Evolutionary conservation across 129 eudicot species (phyloP).

Genomic region (Rutidosis leptorrhynchoides): DNA sequence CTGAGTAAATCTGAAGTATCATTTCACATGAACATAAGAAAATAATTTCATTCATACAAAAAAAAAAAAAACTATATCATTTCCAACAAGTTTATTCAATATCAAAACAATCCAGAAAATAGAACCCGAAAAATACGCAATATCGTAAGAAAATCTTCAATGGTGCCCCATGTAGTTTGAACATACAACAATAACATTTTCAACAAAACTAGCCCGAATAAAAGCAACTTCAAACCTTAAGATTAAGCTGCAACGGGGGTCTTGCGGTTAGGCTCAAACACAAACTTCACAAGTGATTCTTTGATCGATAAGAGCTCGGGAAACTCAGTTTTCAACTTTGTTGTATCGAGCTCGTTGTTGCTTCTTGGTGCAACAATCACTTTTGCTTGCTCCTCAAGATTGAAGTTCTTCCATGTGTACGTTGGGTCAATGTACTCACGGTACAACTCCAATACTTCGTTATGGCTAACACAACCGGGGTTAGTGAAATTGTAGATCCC

Average conservation of each 20-base stretch:
- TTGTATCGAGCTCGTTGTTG: conserved; percentile 72
- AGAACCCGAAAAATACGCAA: conserved; percentile 13
- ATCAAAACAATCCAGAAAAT: conserved; percentile 12
- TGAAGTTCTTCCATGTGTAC: conserved; percentile 62
- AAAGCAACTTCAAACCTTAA: conserved; percentile 10
- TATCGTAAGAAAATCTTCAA: conserved; percentile 10
- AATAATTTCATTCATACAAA: background rate
- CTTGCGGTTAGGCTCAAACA: conserved; percentile 55
- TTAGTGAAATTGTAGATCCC: conserved; percentile 76
- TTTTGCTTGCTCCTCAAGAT: conserved; percentile 69
- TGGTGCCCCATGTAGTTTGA: background rate
- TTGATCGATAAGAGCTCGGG: conserved; percentile 58
- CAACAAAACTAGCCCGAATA: background rate
- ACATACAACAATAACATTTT: conserved; percentile 2
- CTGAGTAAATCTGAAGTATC: no score
- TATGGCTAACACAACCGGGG: conserved; percentile 78
- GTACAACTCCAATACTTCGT: conserved; percentile 71
- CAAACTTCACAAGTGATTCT: conserved; percentile 43
- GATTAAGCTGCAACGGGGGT: conserved; percentile 28
- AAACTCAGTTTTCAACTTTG: conserved; percentile 54
- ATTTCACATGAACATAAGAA: background rate
- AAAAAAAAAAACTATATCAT: conserved; percentile 20
- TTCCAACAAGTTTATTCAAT: conserved; percentile 15
- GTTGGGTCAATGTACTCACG: conserved; percentile 58
- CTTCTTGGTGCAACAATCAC: conserved; percentile 73